Percentiles rank a stretch among this genome's conserved stretches.
These are phyloP conservation scores for Haplosporangium sp. DNA, from an alignment of 371 early-diverging fungal genomes.

Conservation along the genomic window DNA sequence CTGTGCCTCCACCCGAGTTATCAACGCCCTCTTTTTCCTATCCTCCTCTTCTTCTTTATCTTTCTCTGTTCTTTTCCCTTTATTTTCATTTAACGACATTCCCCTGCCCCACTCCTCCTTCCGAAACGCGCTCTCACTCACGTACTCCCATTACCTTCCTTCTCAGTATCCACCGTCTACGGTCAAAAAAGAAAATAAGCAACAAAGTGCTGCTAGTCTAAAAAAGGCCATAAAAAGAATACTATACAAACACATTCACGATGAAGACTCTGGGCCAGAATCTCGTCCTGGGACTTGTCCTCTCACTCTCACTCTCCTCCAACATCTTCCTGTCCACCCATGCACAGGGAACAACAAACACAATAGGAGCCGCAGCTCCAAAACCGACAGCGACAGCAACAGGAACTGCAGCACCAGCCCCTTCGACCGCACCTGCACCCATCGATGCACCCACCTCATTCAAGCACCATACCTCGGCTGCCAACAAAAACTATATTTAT, in stretches of 20 bases:
- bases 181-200: slow-evolving; percentile 30
- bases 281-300: slow-evolving; percentile 27
- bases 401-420: slow-evolving; percentile 3
- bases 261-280: slow-evolving; percentile 16
- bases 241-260: not conserved
- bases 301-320: slow-evolving; percentile 25
- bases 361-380: not conserved
- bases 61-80: not conserved
- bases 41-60: too few relatives aligned
- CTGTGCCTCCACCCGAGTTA: too few relatives aligned
- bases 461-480: slow-evolving; percentile 16
- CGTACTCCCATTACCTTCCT: not conserved
- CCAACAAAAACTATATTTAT: slow-evolving; percentile 17
- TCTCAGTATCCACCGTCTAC: not conserved
- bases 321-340: slow-evolving; percentile 7
- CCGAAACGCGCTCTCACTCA: not conserved
- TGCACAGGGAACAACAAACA: slow-evolving; percentile 5
- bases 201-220: slow-evolving; percentile 6
- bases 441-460: slow-evolving; percentile 23
- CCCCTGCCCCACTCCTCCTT: not conserved
- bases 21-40: too few relatives aligned
- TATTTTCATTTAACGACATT: not conserved
- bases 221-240: not conserved
- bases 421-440: not conserved
- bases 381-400: not conserved